These are phyloP conservation scores for Discostella stelligeroides DNA, from an alignment of 108 stramenopile species.

Conservation along the genomic window DNA sequence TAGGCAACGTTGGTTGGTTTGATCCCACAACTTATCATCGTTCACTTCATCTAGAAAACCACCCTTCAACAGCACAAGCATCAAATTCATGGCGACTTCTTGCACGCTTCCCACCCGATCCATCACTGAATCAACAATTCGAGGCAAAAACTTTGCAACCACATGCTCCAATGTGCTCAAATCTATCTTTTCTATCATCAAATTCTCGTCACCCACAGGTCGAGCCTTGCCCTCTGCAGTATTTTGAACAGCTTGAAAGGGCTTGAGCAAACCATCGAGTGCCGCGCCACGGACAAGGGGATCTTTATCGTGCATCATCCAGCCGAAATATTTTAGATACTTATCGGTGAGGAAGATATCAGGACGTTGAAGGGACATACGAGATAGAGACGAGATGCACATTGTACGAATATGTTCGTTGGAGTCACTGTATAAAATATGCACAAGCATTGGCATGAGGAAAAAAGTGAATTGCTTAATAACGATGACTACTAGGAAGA, in stretches of 20 bases:
- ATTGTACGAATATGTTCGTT: slow-evolving; percentile 72
- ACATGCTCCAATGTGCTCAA: slow-evolving; percentile 63
- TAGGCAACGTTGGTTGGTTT: slow-evolving; percentile 72
- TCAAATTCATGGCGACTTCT: slow-evolving; percentile 69
- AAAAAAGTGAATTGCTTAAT: neutral
- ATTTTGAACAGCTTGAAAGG: slow-evolving; percentile 55
- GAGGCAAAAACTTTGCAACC: slow-evolving; percentile 66
- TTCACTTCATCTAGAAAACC: slow-evolving; percentile 87
- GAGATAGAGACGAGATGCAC: slow-evolving; percentile 64
- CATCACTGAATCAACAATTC: slow-evolving; percentile 64
- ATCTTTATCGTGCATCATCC: slow-evolving; percentile 85
- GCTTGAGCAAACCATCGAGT: slow-evolving; percentile 61
- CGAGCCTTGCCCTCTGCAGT: slow-evolving; percentile 22
- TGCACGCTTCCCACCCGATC: slow-evolving; percentile 73
- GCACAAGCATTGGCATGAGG: slow-evolving; percentile 7
- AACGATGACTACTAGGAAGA: neutral
- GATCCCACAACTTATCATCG: slow-evolving; percentile 72
- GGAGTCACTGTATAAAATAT: slow-evolving; percentile 53
- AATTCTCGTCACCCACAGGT: slow-evolving; percentile 26
- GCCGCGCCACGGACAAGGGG: slow-evolving; percentile 67
- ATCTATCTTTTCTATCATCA: slow-evolving; percentile 58
- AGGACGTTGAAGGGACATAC: slow-evolving; percentile 70
- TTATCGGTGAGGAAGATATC: slow-evolving; percentile 80
- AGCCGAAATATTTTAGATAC: slow-evolving; percentile 91
- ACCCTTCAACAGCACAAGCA: slow-evolving; percentile 60